Evolutionary conservation across 2,329 filamentous ascomycete genomes (phyloP).

Genomic region (Colletotrichum tanaceti): DNA sequence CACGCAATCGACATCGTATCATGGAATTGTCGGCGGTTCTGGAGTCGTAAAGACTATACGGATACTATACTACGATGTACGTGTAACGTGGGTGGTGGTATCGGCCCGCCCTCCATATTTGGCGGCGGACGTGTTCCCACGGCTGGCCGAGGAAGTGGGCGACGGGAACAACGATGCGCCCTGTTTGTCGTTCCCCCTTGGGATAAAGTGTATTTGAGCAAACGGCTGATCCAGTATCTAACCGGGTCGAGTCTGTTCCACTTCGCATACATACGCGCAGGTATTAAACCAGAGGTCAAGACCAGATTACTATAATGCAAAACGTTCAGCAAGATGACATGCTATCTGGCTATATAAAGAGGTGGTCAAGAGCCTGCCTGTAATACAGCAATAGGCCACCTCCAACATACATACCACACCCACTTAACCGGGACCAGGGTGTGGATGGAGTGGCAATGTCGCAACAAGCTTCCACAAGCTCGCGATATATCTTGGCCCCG

Average conservation of each 20-base stretch:
- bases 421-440: not conserved
- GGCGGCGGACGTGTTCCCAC: not conserved
- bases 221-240: not conserved
- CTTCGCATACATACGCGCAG: not conserved
- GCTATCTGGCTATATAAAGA: not conserved
- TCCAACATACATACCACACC: not conserved
- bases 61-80: no score
- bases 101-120: conserved; percentile 8
- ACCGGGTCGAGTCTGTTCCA: not conserved
- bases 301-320: not conserved
- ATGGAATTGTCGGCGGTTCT: not conserved
- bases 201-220: not conserved
- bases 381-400: not conserved
- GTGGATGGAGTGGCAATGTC: conserved; percentile 18
- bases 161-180: not conserved
- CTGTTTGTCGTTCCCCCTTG: not conserved
- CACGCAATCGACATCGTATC: conserved; percentile 12
- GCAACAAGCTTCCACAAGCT: conserved; percentile 39
- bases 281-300: no score
- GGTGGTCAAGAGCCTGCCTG: not conserved
- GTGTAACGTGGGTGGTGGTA: no score
- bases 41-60: no score
- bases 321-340: not conserved
- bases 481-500: conserved; percentile 34
- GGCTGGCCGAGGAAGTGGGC: conserved; percentile 11